phyloP scores from a whole-genome alignment of 2,329 filamentous ascomycete genomes.

The Botrytis squamosa region DNA sequence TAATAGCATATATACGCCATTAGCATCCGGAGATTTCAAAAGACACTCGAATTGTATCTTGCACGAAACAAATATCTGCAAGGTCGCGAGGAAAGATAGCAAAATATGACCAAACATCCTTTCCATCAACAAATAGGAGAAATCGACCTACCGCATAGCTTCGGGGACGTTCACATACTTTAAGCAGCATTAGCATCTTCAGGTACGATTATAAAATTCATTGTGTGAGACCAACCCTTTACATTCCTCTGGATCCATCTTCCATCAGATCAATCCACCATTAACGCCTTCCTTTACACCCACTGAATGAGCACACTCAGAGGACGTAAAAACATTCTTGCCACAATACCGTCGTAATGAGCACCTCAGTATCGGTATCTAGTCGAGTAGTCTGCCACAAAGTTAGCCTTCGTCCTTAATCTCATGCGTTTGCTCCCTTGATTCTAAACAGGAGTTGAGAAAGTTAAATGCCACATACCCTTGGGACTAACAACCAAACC shows the following conservation, averaged over 20 bases:
- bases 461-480: conserved; percentile 41
- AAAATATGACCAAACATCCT: background rate
- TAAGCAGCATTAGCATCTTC: conserved; percentile 29
- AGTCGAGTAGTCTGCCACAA: conserved; percentile 55
- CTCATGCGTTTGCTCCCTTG: no score
- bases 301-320: background rate
- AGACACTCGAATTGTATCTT: background rate
- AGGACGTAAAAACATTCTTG: background rate
- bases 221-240: conserved; percentile 43
- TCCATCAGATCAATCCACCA: conserved; percentile 9
- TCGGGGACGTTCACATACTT: conserved; percentile 24
- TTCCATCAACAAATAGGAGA: background rate
- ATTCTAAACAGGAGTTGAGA: background rate
- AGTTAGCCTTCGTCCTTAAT: conserved; percentile 19
- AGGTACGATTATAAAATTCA: conserved; percentile 24
- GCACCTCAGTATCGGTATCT: conserved; percentile 60
- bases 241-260: conserved; percentile 18
- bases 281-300: conserved; percentile 22
- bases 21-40: background rate
- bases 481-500: conserved; percentile 97
- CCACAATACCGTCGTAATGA: background rate
- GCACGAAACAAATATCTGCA: background rate
- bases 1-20: background rate
- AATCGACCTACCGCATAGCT: background rate
- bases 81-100: background rate